A percentile compares a stretch with the other conserved stretches of the same genome.
phyloP scores from a whole-genome alignment of 2,329 filamentous ascomycete species.

The Botrytis pseudocinerea region DNA sequence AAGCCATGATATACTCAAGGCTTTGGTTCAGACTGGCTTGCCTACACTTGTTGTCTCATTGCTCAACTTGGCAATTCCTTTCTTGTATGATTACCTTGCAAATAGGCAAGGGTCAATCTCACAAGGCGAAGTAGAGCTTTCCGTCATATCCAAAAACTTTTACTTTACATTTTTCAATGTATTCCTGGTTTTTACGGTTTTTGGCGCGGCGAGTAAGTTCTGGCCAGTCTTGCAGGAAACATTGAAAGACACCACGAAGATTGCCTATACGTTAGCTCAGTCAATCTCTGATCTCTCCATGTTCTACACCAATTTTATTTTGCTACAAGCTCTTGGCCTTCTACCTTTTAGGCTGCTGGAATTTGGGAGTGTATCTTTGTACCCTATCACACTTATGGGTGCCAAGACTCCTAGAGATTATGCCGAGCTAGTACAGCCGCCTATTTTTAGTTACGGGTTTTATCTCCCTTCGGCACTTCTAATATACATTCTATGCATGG shows the following conservation, averaged over 20 bases:
- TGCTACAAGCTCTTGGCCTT: slow-evolving; percentile 89
- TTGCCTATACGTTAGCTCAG: slow-evolving; percentile 72
- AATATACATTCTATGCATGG: slow-evolving; percentile 91
- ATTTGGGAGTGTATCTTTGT: slow-evolving; percentile 80
- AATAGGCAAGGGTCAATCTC: slow-evolving; percentile 94
- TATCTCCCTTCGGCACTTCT: slow-evolving; percentile 90
- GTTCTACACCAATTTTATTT: slow-evolving; percentile 93
- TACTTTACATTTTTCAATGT: slow-evolving; percentile 99
- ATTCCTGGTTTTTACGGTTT: slow-evolving; percentile 89
- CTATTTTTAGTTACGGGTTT: slow-evolving; percentile 92
- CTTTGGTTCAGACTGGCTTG: slow-evolving; percentile 82
- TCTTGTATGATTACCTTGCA: slow-evolving; percentile 90
- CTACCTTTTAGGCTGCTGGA: slow-evolving; percentile 91
- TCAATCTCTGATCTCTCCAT: slow-evolving; percentile 73
- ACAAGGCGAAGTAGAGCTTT: slow-evolving; percentile 89
- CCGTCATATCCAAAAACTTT: slow-evolving; percentile 96
- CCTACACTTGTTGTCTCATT: slow-evolving; percentile 84
- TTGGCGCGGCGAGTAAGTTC: slow-evolving; percentile 77
- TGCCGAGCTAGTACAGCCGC: slow-evolving; percentile 76
- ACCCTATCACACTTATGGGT: slow-evolving; percentile 74
- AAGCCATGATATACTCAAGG: slow-evolving; percentile 67
- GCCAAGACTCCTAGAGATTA: slow-evolving; percentile 90
- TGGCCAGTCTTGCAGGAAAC: slow-evolving; percentile 70
- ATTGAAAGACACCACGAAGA: slow-evolving; percentile 74
- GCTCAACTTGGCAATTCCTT: slow-evolving; percentile 86